Evolutionary conservation across 129 eudicot species (phyloP), one percentile per base, ranked within the genome.

Genomic region (Tagetes erecta): DNA sequence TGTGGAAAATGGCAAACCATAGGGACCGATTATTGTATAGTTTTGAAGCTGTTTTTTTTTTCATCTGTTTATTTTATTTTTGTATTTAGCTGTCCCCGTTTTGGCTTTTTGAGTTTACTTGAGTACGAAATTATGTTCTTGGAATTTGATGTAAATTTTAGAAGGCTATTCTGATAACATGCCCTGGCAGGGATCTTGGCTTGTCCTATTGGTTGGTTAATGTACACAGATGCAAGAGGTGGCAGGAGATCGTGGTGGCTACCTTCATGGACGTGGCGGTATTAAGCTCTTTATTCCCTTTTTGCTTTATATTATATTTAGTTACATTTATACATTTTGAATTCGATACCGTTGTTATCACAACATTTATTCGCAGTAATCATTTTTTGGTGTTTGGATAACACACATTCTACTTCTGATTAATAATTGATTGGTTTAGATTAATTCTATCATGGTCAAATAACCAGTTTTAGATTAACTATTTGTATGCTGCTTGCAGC

Each of bases 261-360:
- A 94, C 87, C 98, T 94, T 80, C 98, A 94, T 86, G 98, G 97
- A 66, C 84, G 98, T 78, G 98, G 98, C 83, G 98, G 98, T 94
- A 94, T 80, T 63, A 62, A 62, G 38, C 55, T 72, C 52, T 46
- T 27, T 27, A 12, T 13, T 14, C 33, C 44, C 42, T 64, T 41
- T 38, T 64, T 1, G 49, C 44, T 3, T 39, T 38, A 40, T 71
- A 42, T 13, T 64, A 1, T 46, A 14, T 35, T 55, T 37, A 30
- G 3, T 38, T 46, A 12, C 14, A 64, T 31, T 62, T 14, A 40
- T 42, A 5, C 67, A 0, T 56, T 20, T 6, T 56, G 11, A 30
- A 56, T 1, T 56, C 6, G 10, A 27, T 56, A 30, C 57, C 57
- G 10, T 6, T 30, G 4, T 27, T 56, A 56, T 56, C 36, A 31